These are phyloP conservation scores for grape (Vitis vinifera) DNA, from an alignment of 164 flowering plant genomes.

Conservation along the genomic window ASM3070453v1 NC_081821.1:7247501-7248000, in stretches of 20 bases:
- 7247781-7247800: slow-evolving; percentile 2
- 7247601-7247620: too few relatives aligned
- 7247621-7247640: too few relatives aligned
- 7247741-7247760: background rate
- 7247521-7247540: too few relatives aligned
- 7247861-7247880: slow-evolving; percentile 9
- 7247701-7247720: background rate
- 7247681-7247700: too few relatives aligned
- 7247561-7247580: too few relatives aligned
- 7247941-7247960: background rate
- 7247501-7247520: too few relatives aligned
- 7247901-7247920: slow-evolving; percentile 4
- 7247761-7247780: background rate
- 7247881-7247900: slow-evolving; percentile 1
- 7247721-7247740: background rate
- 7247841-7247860: slow-evolving; percentile 1
- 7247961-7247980: background rate
- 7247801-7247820: slow-evolving; percentile 2
- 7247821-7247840: background rate
- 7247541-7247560: too few relatives aligned
- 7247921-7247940: background rate
- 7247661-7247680: too few relatives aligned
- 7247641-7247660: too few relatives aligned
- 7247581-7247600: too few relatives aligned
- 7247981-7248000: too few relatives aligned